A percentile compares a stretch with the other conserved stretches of the same genome.
These are phyloP conservation scores for Wallacemonas sp. DNA, from an alignment of 208 protist species.

Conservation along the genomic window DNA sequence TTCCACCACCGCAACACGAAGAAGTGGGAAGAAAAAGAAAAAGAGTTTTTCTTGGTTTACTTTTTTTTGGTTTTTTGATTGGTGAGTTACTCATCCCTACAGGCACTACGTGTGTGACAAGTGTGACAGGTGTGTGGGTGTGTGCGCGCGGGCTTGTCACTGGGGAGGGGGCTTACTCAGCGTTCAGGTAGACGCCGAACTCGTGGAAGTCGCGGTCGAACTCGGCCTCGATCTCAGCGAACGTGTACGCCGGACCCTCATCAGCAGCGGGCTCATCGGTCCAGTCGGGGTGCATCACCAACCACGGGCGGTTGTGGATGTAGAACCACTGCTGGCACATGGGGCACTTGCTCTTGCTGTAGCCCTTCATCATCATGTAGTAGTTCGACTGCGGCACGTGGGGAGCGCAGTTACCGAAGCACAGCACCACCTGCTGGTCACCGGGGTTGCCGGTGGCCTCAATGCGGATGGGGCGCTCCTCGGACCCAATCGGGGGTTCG, in stretches of 20 bases:
- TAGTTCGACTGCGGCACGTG: conserved; percentile 90
- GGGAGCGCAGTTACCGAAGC: conserved; percentile 89
- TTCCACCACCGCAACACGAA: conserved; percentile 24
- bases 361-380: conserved; percentile 93
- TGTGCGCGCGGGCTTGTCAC: no score
- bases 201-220: conserved; percentile 93
- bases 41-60: conserved; percentile 16
- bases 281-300: conserved; percentile 92
- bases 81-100: conserved; percentile 17
- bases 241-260: conserved; percentile 89
- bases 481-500: conserved; percentile 85
- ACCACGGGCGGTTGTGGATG: conserved; percentile 88
- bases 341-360: conserved; percentile 88
- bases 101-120: conserved; percentile 2
- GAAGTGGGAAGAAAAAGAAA: conserved; percentile 28
- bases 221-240: conserved; percentile 90
- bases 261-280: conserved; percentile 89
- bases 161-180: conserved; percentile 50
- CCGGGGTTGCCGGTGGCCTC: conserved; percentile 83
- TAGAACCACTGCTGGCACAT: conserved; percentile 93
- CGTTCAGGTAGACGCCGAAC: conserved; percentile 89
- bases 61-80: conserved; percentile 15
- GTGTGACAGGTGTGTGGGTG: no score
- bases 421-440: conserved; percentile 85
- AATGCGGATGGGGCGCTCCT: conserved; percentile 87